Conservation (phyloP, 2,329 filamentous ascomycete genomes). For the Pseudocercospora fijiensis region DNA sequence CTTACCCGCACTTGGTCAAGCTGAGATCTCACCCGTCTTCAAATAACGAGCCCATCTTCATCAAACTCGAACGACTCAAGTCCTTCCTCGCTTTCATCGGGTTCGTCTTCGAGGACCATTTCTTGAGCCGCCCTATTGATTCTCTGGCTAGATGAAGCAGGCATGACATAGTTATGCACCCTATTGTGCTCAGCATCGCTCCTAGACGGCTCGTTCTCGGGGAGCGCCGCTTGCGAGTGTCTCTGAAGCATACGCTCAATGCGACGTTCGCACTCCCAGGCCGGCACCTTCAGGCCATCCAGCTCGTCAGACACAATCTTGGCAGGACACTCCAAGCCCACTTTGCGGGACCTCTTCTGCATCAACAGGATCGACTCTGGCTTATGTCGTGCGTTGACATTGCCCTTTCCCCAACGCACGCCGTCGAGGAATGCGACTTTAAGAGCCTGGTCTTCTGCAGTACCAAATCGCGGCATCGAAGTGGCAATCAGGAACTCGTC, state of each 20-base stretch:
- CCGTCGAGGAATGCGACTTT: constrained; percentile 21
- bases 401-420: constrained; percentile 12
- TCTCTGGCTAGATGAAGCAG: background rate
- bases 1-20: background rate
- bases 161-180: background rate
- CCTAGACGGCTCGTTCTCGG: background rate
- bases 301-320: constrained; percentile 15
- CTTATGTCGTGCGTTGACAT: constrained; percentile 14
- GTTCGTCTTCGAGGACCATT: background rate
- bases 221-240: background rate
- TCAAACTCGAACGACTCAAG: no score
- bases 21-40: background rate
- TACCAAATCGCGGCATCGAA: background rate
- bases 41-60: background rate
- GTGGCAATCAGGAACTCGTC: background rate
- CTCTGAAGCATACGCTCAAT: background rate
- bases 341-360: constrained; percentile 8
- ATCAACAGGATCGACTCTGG: constrained; percentile 6
- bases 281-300: constrained; percentile 8
- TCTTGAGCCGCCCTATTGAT: background rate
- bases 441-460: background rate
- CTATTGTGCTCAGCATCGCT: background rate
- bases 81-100: background rate
- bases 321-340: constrained; percentile 17
- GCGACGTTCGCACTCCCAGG: background rate